A percentile compares a stretch with the other conserved stretches of the same genome.
phyloP scores from a whole-genome alignment of 768 basidiomycete genomes.

The Mycena sanguinolenta region DNA sequence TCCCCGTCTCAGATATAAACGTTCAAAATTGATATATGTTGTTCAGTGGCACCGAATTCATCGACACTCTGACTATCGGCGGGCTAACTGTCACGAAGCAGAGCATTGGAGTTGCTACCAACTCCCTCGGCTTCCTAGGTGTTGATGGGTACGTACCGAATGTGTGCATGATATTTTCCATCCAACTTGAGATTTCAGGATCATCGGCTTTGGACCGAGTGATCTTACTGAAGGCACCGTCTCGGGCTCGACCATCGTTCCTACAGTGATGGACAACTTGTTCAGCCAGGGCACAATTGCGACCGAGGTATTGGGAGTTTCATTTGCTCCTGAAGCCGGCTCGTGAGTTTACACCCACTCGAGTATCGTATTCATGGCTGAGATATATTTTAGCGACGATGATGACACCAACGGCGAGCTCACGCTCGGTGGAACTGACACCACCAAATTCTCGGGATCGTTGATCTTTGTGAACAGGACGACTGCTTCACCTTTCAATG shows the following conservation, averaged over 20 bases:
- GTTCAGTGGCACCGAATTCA: conserved; percentile 20
- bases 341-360: neutral
- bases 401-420: conserved; percentile 18
- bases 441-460: neutral
- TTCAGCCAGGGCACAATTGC: neutral
- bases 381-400: no score
- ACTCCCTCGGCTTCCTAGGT: neutral
- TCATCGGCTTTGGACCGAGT: conserved; percentile 16
- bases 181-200: neutral
- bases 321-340: neutral
- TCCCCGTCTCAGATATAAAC: neutral
- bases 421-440: conserved; percentile 9
- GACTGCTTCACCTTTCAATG: no score
- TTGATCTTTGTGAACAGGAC: no score
- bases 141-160: conserved; percentile 3
- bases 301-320: neutral
- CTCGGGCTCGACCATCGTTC: neutral
- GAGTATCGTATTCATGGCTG: neutral
- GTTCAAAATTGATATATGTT: neutral
- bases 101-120: conserved; percentile 6
- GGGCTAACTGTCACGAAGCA: neutral
- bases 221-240: conserved; percentile 16
- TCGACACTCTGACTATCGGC: conserved; percentile 4
- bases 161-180: neutral
- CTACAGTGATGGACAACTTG: conserved; percentile 10